phyloP scores from a whole-genome alignment of 345 rosid species.

The Acer saccharum region DNA sequence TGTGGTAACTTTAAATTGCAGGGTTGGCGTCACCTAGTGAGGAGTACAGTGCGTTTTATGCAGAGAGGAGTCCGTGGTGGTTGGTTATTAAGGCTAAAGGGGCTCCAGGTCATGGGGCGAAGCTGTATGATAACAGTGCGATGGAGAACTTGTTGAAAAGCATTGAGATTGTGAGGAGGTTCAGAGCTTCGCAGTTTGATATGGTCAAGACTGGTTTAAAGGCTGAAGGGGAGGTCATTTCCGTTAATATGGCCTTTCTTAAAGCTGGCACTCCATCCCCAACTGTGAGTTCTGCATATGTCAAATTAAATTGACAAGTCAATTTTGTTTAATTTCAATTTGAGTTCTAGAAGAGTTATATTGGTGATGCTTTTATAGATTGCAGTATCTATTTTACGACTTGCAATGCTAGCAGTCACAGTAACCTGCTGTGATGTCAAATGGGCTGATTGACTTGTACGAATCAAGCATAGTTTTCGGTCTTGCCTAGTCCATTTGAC shows the following conservation, averaged over 20 bases:
- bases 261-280: constrained; percentile 98
- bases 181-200: constrained; percentile 92
- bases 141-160: constrained; percentile 89
- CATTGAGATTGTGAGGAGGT: constrained; percentile 79
- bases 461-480: too few relatives aligned
- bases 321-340: not conserved
- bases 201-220: constrained; percentile 77
- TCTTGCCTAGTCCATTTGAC: too few relatives aligned
- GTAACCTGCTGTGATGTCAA: too few relatives aligned
- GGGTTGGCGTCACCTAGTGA: constrained; percentile 77
- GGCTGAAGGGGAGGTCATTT: constrained; percentile 86
- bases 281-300: constrained; percentile 49
- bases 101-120: constrained; percentile 97
- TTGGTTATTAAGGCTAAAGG: constrained; percentile 84
- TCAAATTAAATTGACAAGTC: not conserved
- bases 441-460: too few relatives aligned
- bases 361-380: not conserved
- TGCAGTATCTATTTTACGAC: not conserved
- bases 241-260: constrained; percentile 78
- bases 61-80: constrained; percentile 90
- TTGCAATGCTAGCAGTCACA: too few relatives aligned
- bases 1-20: constrained; percentile 17
- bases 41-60: constrained; percentile 72
- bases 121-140: constrained; percentile 87
- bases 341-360: not conserved